Evolutionary conservation across 2,329 filamentous ascomycete species (phyloP), one percentile per base, ranked within the genome.

Genomic region (Ambrosiella xylebori): DNA sequence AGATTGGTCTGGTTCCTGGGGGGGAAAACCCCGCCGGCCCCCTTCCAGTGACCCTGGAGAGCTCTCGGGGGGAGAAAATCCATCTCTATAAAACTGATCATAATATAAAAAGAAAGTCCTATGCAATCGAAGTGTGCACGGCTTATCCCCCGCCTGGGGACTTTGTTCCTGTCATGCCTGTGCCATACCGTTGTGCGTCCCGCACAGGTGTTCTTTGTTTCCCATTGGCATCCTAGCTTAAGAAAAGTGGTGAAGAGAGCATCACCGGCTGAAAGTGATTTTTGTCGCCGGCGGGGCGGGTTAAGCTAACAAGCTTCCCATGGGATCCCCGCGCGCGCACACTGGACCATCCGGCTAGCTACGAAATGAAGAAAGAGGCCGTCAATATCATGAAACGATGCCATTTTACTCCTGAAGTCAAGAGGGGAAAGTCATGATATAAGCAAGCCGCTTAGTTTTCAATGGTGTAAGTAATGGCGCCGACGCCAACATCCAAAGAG

Each of bases 401-500:
- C 35, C 7, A 11, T 51, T 51, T 19, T 51, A 11, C 8, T 49
- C 45, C 12, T 4, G 15, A 49, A 15, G 12, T 49, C 12, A 49
- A 47, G 19, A 15, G 44, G 13, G 13, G 19, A 15, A 47, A 47
- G 6, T 17, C 44, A 15, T 47, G n/a, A n/a, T 17, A 17, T 47
- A 13, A 47, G 19, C n/a, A 8, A 13, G 19, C 9, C 38, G 54
- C 60, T 66, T 69, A 71, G 64, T 66, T 56, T 55, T 69, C 71
- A 67, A 78, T 77, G 58, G 65, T 73, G 76, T 77, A 80, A 37
- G 65, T 64, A 55, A 73, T 68, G 2, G 63, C 54, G 38, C 64
- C 64, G 57, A 75, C 73, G 36, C 78, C 78, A 39, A 67, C 65
- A 19, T 63, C 69, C n/a, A 76, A 68, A 35, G 69, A 65, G 58